phyloP scores from a whole-genome alignment of 2,329 filamentous ascomycete genomes.

The Dactylonectria estremocensis region DNA sequence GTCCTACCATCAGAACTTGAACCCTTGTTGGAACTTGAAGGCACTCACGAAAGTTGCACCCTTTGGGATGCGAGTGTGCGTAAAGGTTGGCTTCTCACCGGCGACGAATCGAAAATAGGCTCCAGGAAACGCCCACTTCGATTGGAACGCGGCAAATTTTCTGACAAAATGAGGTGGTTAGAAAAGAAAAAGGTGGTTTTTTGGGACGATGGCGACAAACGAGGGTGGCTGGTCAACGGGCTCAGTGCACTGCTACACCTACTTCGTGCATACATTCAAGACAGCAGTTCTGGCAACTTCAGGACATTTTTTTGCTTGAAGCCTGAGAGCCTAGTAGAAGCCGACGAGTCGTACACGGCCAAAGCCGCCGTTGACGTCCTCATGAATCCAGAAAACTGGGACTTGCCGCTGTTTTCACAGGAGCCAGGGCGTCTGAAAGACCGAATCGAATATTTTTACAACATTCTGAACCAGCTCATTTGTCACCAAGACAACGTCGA shows the following conservation, averaged over 20 bases:
- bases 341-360: not conserved
- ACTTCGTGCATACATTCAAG: constrained; percentile 38
- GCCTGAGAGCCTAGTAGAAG: constrained; percentile 9
- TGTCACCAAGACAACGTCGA: constrained; percentile 39
- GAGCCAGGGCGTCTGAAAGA: not conserved
- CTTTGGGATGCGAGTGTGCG: too few species aligned
- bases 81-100: too few species aligned
- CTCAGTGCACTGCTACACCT: constrained; percentile 45
- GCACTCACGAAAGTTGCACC: too few species aligned
- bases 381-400: constrained; percentile 6
- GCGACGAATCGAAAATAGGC: too few species aligned
- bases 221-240: constrained; percentile 51
- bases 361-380: constrained; percentile 23
- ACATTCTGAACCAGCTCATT: constrained; percentile 44
- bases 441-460: constrained; percentile 39
- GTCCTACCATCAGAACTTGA: too few species aligned
- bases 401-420: constrained; percentile 10
- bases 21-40: too few species aligned
- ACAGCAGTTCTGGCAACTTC: constrained; percentile 20
- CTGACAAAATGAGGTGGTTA: constrained; percentile 40
- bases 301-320: constrained; percentile 8
- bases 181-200: constrained; percentile 39
- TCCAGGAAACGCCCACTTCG: too few species aligned
- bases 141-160: too few species aligned
- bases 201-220: constrained; percentile 48